Conservation (phyloP, 2,329 filamentous ascomycete species). For the Bipolaris oryzae region DNA sequence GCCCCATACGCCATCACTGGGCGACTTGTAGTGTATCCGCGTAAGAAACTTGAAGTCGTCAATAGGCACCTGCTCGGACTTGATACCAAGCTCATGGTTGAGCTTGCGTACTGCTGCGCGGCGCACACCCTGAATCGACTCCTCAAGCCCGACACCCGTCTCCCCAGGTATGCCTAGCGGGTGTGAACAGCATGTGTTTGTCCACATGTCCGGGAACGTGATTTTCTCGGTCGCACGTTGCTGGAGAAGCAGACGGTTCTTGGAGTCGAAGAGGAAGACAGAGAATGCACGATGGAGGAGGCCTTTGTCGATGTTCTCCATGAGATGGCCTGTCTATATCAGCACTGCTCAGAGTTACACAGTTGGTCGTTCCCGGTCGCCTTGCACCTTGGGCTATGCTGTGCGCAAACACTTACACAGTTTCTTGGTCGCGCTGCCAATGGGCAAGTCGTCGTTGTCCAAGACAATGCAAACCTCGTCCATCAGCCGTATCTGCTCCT, state of each 20-base stretch:
- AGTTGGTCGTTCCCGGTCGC: not conserved
- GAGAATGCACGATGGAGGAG: conserved; percentile 97
- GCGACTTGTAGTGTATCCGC: conserved; percentile 96
- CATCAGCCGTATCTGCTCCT: conserved; percentile 97
- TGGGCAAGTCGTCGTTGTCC: conserved; percentile 88
- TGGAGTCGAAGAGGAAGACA: conserved; percentile 94
- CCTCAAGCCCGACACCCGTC: conserved; percentile 80
- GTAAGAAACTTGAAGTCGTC: conserved; percentile 94
- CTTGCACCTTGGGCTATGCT: not conserved
- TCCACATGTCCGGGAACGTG: conserved; percentile 99
- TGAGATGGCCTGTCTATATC: conserved; percentile 76
- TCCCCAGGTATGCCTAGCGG: conserved; percentile 90
- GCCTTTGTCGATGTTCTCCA: conserved; percentile 97
- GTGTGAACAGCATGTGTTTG: conserved; percentile 99
- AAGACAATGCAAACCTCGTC: conserved; percentile 98
- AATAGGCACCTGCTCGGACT: conserved; percentile 82
- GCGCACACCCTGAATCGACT: conserved; percentile 85
- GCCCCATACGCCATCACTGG: conserved; percentile 96
- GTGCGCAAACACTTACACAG: conserved; percentile 68
- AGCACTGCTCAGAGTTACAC: conserved; percentile 5
- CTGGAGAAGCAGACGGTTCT: conserved; percentile 91
- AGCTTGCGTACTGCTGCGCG: conserved; percentile 91
- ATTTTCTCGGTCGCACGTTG: conserved; percentile 97
- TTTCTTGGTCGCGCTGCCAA: conserved; percentile 98
- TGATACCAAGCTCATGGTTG: conserved; percentile 93